A percentile compares a stretch with the other conserved stretches of the same genome.
Conservation (phyloP, 1,284 basidiomycete genomes). For the Gomphus sp. region DNA sequence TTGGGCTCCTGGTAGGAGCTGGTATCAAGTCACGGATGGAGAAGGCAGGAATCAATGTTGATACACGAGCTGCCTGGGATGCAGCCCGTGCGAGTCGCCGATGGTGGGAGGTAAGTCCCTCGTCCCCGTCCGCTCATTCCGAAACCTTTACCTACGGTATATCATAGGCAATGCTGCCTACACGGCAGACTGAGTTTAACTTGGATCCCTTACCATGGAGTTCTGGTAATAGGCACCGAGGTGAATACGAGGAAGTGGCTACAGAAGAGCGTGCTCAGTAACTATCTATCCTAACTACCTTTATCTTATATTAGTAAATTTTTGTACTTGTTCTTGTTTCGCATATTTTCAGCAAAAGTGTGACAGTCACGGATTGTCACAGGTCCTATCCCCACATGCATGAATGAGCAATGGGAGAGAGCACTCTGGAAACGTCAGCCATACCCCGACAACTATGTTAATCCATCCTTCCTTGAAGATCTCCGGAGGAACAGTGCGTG, state of each 20-base stretch:
- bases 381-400: not conserved
- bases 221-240: not conserved
- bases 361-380: not conserved
- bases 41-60: constrained; percentile 52
- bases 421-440: constrained; percentile 77
- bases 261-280: not conserved
- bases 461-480: constrained; percentile 68
- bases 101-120: constrained; percentile 69
- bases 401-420: constrained; percentile 52
- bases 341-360: not conserved
- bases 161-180: constrained; percentile 2
- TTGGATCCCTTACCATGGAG: constrained; percentile 4
- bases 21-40: constrained; percentile 75
- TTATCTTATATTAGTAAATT: not conserved
- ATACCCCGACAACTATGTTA: constrained; percentile 83
- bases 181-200: constrained; percentile 6
- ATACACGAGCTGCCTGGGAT: constrained; percentile 45
- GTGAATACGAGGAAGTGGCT: constrained; percentile 3
- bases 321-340: not conserved
- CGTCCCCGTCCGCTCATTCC: not conserved
- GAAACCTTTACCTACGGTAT: not conserved
- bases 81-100: constrained; percentile 32
- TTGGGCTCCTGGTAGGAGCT: constrained; percentile 75
- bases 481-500: constrained; percentile 69
- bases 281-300: not conserved